Conservation (phyloP, 2,329 filamentous ascomycete species). For the Xenoacremonium recifei region DNA sequence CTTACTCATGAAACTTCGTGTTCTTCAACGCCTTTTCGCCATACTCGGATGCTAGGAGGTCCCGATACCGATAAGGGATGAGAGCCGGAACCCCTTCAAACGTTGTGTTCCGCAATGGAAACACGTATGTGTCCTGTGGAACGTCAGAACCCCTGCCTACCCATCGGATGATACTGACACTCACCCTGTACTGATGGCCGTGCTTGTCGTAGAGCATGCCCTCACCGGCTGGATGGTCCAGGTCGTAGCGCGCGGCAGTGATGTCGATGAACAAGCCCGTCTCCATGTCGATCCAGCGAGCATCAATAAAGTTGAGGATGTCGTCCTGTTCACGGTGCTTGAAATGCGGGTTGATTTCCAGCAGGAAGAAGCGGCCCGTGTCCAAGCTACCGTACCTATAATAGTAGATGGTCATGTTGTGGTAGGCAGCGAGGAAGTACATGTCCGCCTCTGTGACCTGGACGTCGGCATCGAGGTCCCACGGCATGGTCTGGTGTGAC, state of each 20-base stretch:
- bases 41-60: conserved; percentile 59
- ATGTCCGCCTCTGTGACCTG: conserved; percentile 69
- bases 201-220: conserved; percentile 52
- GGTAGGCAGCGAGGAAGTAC: conserved; percentile 60
- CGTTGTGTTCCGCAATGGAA: conserved; percentile 64
- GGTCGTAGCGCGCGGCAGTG: conserved; percentile 48
- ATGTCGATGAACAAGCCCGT: conserved; percentile 51
- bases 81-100: conserved; percentile 67
- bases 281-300: conserved; percentile 47
- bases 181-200: conserved; percentile 48
- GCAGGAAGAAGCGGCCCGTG: conserved; percentile 42
- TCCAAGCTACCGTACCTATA: conserved; percentile 38
- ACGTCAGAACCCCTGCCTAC: neutral
- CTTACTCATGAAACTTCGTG: conserved; percentile 54
- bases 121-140: conserved; percentile 55
- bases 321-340: conserved; percentile 37
- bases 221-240: conserved; percentile 39
- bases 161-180: conserved; percentile 2
- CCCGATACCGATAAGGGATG: conserved; percentile 62
- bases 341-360: conserved; percentile 49
- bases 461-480: conserved; percentile 76
- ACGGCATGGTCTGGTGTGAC: conserved; percentile 61
- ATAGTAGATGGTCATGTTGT: conserved; percentile 58
- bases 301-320: conserved; percentile 44
- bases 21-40: conserved; percentile 47